Evolutionary conservation across 2,329 filamentous ascomycete genomes (phyloP).

Genomic region (Colletotrichum sp.): DNA sequence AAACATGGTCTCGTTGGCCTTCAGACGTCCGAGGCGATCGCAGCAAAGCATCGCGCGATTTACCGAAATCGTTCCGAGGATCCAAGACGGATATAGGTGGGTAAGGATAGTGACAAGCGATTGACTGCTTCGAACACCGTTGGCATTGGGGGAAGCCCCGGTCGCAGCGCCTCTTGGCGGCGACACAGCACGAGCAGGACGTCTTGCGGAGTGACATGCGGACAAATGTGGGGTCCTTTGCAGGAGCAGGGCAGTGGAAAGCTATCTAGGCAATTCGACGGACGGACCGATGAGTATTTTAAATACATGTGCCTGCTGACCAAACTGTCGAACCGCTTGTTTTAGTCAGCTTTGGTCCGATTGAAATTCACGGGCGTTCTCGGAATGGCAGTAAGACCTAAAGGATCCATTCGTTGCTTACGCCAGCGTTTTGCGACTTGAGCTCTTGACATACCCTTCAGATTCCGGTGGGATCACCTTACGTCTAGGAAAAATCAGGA

Average conservation of each 20-base stretch:
- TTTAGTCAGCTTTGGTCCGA: neutral
- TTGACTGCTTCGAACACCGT: neutral
- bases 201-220: conserved; percentile 16
- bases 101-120: neutral
- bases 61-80: neutral
- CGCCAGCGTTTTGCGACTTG: neutral
- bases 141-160: neutral
- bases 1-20: neutral
- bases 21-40: neutral
- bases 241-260: neutral
- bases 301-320: neutral
- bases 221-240: neutral
- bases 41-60: neutral
- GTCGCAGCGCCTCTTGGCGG: conserved; percentile 7
- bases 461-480: neutral
- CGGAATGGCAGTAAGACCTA: neutral
- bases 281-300: neutral
- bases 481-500: neutral
- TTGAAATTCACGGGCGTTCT: neutral
- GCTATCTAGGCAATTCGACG: neutral
- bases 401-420: neutral
- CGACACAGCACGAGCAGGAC: neutral
- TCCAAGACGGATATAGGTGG: neutral
- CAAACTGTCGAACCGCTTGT: neutral
- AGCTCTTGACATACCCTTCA: neutral